phyloP scores from a whole-genome alignment of 257 asterid species.

The Forsythia suspensa region DNA sequence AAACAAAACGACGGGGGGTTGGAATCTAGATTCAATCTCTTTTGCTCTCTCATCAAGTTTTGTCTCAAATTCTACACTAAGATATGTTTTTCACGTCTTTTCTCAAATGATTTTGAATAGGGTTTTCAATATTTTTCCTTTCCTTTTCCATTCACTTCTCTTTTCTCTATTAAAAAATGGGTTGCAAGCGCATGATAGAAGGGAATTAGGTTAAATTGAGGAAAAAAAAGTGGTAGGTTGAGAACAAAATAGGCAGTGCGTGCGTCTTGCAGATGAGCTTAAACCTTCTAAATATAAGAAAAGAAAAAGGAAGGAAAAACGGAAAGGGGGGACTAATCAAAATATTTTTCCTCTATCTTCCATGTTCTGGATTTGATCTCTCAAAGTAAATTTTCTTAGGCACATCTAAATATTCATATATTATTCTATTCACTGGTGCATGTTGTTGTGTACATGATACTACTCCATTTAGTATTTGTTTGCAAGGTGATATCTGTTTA shows the following conservation, averaged over 20 bases:
- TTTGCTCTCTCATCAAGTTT: no score
- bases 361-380: slow-evolving; percentile 21
- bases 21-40: no score
- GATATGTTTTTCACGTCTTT: no score
- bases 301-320: slow-evolving; percentile 1
- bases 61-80: no score
- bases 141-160: background rate
- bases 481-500: slow-evolving; percentile 70
- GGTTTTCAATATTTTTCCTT: background rate
- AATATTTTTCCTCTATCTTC: slow-evolving; percentile 10
- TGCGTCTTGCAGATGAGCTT: slow-evolving; percentile 82
- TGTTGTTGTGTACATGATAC: slow-evolving; percentile 13
- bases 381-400: background rate
- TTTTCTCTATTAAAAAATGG: slow-evolving; percentile 47
- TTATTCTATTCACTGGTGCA: slow-evolving; percentile 20
- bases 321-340: slow-evolving; percentile 19
- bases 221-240: slow-evolving; percentile 71
- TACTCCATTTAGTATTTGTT: slow-evolving; percentile 11
- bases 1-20: no score
- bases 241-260: slow-evolving; percentile 86
- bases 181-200: slow-evolving; percentile 37
- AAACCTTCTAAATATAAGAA: slow-evolving; percentile 25
- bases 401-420: slow-evolving; percentile 22
- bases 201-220: slow-evolving; percentile 70
- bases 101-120: no score